Evolutionary conservation across 2,329 filamentous ascomycete species (phyloP), one percentile per base, ranked within the genome.

Genomic region (Aspergillus aculeatus): DNA sequence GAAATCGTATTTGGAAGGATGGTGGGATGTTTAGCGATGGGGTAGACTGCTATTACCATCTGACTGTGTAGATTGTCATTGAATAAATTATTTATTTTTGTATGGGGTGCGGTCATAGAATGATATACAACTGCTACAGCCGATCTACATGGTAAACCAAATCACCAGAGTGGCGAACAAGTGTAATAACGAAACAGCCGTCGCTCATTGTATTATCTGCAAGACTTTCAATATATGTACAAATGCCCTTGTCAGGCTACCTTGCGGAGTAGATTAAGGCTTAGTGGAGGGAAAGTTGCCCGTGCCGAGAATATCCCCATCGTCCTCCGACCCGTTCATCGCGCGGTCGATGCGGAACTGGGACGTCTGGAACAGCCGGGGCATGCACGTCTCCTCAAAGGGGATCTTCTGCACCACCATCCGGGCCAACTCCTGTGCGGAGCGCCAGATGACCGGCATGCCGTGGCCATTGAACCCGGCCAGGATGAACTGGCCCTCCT

Each of bases 391-490:
- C 11, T 66, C 66, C 4, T 70, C 68, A 4, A 74, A 70, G 0
- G 61, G 21, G 5, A 64, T 61, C 1, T 58, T 62, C 7, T 66
- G 64, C 11, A 66, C 61, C 58, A 86, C 80, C 82, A 87, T 86
- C 19, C 76, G 71, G 2, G 80, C 83, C 58, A 89, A 66, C 0
- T 82, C 86, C 65, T 82, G 81, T 0, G 85, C 85, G 32, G 81
- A 82, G 69, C 85, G 81, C 74, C 84, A 83, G 57, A 84, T 85
- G 19, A 85, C 71, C 0, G 86, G 85, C 87, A 89, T 89, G 0
- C 86, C 85, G 71, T 89, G 85, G 0, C 87, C 87, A 67, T 88
- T 87, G 64, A 89, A 89, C 2, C 84, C 81, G 2, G 82, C 84
- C 14, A 79, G 80, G 2, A 86, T 75, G 78, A 83, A 89, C 21